Percentiles rank a stretch among this genome's conserved stretches.
Conservation (phyloP, 257 asterid species). For the Fraxinus pennsylvanica region DNA sequence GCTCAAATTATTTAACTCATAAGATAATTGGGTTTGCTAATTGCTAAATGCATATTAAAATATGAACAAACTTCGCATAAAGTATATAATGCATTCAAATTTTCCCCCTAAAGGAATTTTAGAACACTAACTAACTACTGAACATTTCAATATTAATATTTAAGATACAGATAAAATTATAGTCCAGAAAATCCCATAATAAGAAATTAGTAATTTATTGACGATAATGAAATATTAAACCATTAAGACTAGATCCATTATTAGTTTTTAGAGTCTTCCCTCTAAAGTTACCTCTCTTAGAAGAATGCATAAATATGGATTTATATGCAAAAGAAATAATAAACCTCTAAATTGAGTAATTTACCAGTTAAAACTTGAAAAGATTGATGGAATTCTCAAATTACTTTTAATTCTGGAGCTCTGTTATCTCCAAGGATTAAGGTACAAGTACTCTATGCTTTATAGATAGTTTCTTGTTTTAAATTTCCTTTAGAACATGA, state of each 20-base stretch:
- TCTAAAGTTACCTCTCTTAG: not conserved
- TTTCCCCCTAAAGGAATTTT: too few relatives aligned
- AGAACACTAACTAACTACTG: too few relatives aligned
- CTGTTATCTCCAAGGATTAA: not conserved
- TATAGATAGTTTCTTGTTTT: not conserved
- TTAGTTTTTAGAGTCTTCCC: not conserved
- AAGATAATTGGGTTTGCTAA: not conserved
- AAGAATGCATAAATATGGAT: not conserved
- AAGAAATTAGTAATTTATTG: too few relatives aligned
- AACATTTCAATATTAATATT: too few relatives aligned
- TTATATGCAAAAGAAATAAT: not conserved
- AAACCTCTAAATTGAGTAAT: not conserved
- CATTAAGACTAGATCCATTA: not conserved
- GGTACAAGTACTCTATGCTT: not conserved
- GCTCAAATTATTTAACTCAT: not conserved
- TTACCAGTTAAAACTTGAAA: not conserved
- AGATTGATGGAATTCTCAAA: not conserved
- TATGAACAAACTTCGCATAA: too few relatives aligned
- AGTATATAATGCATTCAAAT: too few relatives aligned
- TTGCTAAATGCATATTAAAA: too few relatives aligned
- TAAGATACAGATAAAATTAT: too few relatives aligned
- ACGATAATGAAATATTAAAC: too few relatives aligned
- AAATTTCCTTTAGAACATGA: not conserved
- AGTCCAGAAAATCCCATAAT: too few relatives aligned
- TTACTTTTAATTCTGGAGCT: not conserved